A percentile compares a stretch with the other conserved stretches of the same genome.
Conservation (phyloP, 73 alveolate species). For the Effrenium voratum region DNA sequence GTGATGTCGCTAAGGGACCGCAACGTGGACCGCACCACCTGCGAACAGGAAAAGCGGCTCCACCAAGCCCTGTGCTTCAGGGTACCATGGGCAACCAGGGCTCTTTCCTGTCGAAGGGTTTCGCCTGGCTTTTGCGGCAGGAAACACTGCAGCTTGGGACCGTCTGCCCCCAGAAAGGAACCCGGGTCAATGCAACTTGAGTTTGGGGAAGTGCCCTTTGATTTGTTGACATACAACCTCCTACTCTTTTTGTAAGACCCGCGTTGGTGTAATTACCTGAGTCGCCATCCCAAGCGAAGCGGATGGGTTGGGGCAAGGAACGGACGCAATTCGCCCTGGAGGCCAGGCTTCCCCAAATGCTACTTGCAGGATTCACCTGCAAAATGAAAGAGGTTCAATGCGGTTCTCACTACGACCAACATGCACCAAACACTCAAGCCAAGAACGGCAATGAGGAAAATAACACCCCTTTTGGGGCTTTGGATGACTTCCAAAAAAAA, state of each 20-base stretch:
- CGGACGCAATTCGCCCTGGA: too few relatives aligned
- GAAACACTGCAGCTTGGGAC: background rate
- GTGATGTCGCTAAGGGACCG: constrained; percentile 53
- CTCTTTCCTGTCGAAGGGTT: background rate
- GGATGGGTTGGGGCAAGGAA: too few relatives aligned
- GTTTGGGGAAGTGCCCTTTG: background rate
- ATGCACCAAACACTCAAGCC: background rate
- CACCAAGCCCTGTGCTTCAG: background rate
- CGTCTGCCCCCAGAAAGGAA: background rate
- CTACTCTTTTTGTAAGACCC: too few relatives aligned
- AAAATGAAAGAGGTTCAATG: too few relatives aligned
- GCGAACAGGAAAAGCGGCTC: background rate
- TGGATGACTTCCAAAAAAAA: background rate
- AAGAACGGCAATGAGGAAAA: too few relatives aligned
- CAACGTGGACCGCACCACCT: constrained; percentile 57
- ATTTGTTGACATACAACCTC: background rate
- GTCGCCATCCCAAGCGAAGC: too few relatives aligned
- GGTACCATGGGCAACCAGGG: background rate
- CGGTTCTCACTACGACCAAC: too few relatives aligned
- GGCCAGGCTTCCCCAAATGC: too few relatives aligned
- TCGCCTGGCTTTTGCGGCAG: background rate
- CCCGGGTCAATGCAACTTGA: background rate
- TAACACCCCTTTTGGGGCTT: background rate
- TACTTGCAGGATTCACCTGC: too few relatives aligned
- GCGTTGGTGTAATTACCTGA: too few relatives aligned